Conservation (phyloP, 2,329 filamentous ascomycete species). For the Zymoseptoria crescenta region DNA sequence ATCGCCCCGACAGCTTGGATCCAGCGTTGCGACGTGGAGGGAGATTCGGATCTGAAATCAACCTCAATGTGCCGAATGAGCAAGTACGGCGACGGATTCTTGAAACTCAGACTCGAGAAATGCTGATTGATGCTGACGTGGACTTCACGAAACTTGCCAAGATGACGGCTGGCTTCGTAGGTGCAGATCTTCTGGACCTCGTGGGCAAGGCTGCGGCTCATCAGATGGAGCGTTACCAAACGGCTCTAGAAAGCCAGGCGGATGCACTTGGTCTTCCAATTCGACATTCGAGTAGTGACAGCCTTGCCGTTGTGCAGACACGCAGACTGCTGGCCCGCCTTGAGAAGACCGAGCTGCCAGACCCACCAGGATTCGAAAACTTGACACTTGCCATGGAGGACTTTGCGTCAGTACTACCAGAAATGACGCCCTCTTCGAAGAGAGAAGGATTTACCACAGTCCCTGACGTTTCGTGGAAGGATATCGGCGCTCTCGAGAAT, state of each 20-base stretch:
- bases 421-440: conserved; percentile 72
- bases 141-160: conserved; percentile 69
- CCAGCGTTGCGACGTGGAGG: conserved; percentile 66
- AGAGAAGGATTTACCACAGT: conserved; percentile 93
- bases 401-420: conserved; percentile 66
- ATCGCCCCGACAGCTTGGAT: conserved; percentile 78
- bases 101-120: conserved; percentile 59
- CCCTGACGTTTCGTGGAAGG: conserved; percentile 84
- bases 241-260: conserved; percentile 39
- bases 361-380: conserved; percentile 47
- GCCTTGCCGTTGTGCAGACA: conserved; percentile 31
- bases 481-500: conserved; percentile 77
- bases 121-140: conserved; percentile 59
- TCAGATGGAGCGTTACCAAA: conserved; percentile 54
- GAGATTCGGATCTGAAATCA: conserved; percentile 75
- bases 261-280: conserved; percentile 25
- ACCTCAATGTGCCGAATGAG: conserved; percentile 80
- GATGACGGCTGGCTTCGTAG: conserved; percentile 85
- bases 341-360: conserved; percentile 36
- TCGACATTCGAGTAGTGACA: conserved; percentile 40
- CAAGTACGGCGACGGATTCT: conserved; percentile 70
- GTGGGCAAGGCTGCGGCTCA: conserved; percentile 58
- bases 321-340: conserved; percentile 39
- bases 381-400: conserved; percentile 57
- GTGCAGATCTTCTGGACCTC: conserved; percentile 72